phyloP scores from a whole-genome alignment of 2,329 filamentous ascomycete genomes.

The Pseudohalonectria lignicola region DNA sequence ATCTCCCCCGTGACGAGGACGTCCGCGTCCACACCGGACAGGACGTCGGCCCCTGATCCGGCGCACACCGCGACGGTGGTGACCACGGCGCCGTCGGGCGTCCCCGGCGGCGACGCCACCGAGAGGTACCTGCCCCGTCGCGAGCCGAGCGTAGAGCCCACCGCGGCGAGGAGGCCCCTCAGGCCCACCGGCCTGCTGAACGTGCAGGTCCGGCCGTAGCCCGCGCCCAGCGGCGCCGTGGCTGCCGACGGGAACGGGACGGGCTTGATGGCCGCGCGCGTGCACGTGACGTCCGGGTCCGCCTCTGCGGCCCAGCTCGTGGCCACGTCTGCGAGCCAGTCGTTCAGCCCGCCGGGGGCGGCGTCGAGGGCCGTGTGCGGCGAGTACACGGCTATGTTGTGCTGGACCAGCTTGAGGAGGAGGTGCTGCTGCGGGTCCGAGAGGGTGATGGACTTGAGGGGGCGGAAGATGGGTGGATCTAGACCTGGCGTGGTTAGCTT shows the following conservation, averaged over 20 bases:
- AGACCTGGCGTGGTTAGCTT: constrained; percentile 5
- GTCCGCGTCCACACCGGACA: constrained; percentile 62
- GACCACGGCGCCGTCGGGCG: constrained; percentile 33
- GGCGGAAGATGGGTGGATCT: constrained; percentile 96
- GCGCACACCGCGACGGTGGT: constrained; percentile 75
- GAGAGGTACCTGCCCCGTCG: constrained; percentile 34
- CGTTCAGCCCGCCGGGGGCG: constrained; percentile 72
- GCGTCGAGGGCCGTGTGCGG: constrained; percentile 94
- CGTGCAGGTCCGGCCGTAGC: constrained; percentile 40
- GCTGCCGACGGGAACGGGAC: no score
- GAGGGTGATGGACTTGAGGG: constrained; percentile 78
- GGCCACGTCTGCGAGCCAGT: constrained; percentile 87
- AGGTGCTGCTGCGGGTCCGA: constrained; percentile 78
- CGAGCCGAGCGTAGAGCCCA: constrained; percentile 59
- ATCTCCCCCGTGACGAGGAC: constrained; percentile 86
- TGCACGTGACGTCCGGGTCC: constrained; percentile 8
- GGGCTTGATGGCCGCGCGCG: constrained; percentile 32
- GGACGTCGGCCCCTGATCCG: constrained; percentile 71
- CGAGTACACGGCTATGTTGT: constrained; percentile 89
- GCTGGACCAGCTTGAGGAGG: constrained; percentile 68
- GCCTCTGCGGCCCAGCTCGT: constrained; percentile 13
- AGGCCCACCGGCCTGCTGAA: constrained; percentile 27
- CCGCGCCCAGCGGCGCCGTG: constrained; percentile 27
- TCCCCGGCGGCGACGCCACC: constrained; percentile 14
- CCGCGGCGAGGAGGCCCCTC: constrained; percentile 30